These are phyloP conservation scores for Blastobotrys persicus DNA, from an alignment of 1,139 yeast genomes.

Conservation along the genomic window DNA sequence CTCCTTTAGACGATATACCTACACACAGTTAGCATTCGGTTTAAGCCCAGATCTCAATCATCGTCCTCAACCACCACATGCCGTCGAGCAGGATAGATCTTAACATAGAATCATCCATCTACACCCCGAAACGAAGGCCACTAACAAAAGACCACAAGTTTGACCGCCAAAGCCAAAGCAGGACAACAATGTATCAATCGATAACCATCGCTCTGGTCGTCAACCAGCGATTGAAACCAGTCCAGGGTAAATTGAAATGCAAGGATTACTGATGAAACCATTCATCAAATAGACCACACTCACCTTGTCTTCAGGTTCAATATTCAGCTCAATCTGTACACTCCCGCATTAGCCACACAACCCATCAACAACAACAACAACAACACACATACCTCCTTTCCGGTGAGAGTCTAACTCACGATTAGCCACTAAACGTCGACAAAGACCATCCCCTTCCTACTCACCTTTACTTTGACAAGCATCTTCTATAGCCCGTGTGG, in stretches of 20 bases:
- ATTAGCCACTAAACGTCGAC: too few species aligned
- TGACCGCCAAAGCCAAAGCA: slow-evolving; percentile 6
- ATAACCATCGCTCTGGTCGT: background rate
- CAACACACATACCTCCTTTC: slow-evolving; percentile 65
- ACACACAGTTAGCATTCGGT: slow-evolving; percentile 22
- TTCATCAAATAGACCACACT: slow-evolving; percentile 26
- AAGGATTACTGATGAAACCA: too few species aligned
- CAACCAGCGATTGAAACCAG: too few species aligned
- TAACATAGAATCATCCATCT: too few species aligned
- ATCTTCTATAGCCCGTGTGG: slow-evolving; percentile 32
- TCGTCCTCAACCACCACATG: too few species aligned
- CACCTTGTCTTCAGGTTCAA: slow-evolving; percentile 70
- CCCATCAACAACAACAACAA: too few species aligned
- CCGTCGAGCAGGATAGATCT: too few species aligned
- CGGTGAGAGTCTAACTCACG: slow-evolving; percentile 39
- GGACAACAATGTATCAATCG: too few species aligned
- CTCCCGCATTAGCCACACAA: slow-evolving; percentile 6
- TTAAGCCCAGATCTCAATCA: slow-evolving; percentile 13
- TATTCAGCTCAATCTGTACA: slow-evolving; percentile 65
- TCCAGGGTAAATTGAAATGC: too few species aligned
- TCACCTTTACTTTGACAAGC: slow-evolving; percentile 64
- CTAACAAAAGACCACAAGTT: background rate
- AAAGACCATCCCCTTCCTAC: slow-evolving; percentile 24
- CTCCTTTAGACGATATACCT: slow-evolving; percentile 81
- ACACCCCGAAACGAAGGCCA: too few species aligned